Base-by-base conservation (phyloP, 164 flowering plant genomes). In the Stephania yunnanensis region DNA sequence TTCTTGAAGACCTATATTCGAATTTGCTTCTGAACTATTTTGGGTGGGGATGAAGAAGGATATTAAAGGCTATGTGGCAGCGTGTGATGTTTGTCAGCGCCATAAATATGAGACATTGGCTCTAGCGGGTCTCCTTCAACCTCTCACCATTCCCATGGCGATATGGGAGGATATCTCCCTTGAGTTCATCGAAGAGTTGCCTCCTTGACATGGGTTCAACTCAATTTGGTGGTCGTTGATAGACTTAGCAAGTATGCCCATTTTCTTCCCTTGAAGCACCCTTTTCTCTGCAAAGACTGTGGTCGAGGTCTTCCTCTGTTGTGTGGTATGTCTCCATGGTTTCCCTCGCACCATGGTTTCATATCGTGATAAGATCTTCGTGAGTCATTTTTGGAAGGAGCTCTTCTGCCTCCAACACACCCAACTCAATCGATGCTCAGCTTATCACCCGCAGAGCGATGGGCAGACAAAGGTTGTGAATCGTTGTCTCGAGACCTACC, bases 391-490 rank as follows among this genome's bases (percentile, higher is more conserved):
- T 25, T 25, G 25, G 25, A 1, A 71, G 58, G 58, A 46, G 9
- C 13, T 71, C 10, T 46, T 71, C 15, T 1, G 20, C 25, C 25
- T 25, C 17, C 22, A 6, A 7, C 44, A 25, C 8, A 61, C 58
- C 5, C 20, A 20, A 9, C 20, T 9, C 61, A 46, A 13, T 20
- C 17, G 5, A 29, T 10, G 25, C 12, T 13, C 72, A 5, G 52
- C 50, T 8, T 70, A 70, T 30, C 48, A 70, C 45, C 72, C 50
- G 13, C 52, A 70, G 25, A 13, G 11, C 2, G 72, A 70, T 44
- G 72, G 50, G 7, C 72, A 70, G 25, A 70, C 72, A 12, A 25
- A 70, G 72, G 20, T n/a, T 2, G 15, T 20, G 15, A 70, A 70
- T 46, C 50, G 20, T 7, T 12, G 22, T 9, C 8, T 70, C 11